phyloP scores from a whole-genome alignment of 2,329 filamentous ascomycete genomes.

The Uncinocarpus reesii region DNA sequence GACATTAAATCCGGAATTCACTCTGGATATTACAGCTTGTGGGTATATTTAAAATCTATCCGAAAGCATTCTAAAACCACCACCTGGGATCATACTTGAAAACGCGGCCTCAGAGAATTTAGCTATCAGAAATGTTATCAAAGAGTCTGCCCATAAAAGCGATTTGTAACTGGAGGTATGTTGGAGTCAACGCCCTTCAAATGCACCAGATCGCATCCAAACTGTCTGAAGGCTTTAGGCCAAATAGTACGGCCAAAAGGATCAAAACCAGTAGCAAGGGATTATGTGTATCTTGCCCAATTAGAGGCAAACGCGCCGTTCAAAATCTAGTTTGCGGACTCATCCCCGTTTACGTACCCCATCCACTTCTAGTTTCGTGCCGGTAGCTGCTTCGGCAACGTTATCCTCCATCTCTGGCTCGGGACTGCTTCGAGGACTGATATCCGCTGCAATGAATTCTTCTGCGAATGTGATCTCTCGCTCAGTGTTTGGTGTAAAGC shows the following conservation, averaged over 20 bases:
- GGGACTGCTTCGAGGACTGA: conserved; percentile 48
- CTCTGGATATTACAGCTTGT: neutral
- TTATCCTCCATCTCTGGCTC: conserved; percentile 49
- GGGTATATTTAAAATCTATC: conserved; percentile 7
- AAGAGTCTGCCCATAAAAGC: neutral
- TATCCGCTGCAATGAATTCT: conserved; percentile 63
- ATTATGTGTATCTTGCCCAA: neutral
- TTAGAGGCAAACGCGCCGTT: neutral
- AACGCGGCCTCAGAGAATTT: neutral
- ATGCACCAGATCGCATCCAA: too few relatives aligned
- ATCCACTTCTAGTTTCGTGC: neutral
- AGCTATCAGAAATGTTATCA: neutral
- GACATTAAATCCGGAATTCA: neutral
- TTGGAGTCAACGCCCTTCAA: too few relatives aligned
- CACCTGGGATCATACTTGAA: neutral
- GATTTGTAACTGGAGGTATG: too few relatives aligned
- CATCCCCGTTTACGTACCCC: conserved; percentile 2
- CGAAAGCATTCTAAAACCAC: neutral
- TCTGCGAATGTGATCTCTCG: conserved; percentile 54
- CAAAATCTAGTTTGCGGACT: neutral
- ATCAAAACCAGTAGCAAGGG: too few relatives aligned
- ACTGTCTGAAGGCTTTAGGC: too few relatives aligned
- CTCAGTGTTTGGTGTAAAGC: conserved; percentile 64
- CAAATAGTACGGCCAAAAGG: too few relatives aligned
- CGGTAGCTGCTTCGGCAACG: conserved; percentile 12